These are phyloP conservation scores for Peltaster fructicola DNA, from an alignment of 2,329 filamentous ascomycete species.

Conservation along the genomic window DNA sequence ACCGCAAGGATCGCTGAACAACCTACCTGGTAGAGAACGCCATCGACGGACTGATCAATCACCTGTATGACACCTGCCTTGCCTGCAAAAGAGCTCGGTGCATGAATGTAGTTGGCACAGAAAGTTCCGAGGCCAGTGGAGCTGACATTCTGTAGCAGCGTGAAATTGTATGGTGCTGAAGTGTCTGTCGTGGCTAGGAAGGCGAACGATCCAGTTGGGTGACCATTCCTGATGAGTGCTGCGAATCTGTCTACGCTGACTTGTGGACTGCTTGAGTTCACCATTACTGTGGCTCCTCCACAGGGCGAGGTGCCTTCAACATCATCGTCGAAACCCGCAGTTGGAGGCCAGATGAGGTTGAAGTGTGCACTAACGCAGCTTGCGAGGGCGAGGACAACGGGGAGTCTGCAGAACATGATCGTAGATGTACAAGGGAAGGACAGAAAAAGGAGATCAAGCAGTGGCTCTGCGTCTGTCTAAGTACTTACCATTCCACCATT, in stretches of 20 bases:
- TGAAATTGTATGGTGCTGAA: slow-evolving; percentile 15
- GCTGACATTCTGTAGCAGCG: slow-evolving; percentile 12
- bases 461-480: too few species aligned
- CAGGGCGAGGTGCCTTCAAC: slow-evolving; percentile 12
- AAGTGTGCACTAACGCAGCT: slow-evolving; percentile 25
- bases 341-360: slow-evolving; percentile 22
- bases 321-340: slow-evolving; percentile 15
- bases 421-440: too few species aligned
- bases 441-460: too few species aligned
- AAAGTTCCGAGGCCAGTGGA: slow-evolving; percentile 13
- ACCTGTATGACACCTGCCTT: slow-evolving; percentile 15
- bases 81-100: slow-evolving; percentile 12
- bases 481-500: too few species aligned
- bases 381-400: slow-evolving; percentile 13
- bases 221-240: slow-evolving; percentile 11
- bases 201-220: slow-evolving; percentile 12
- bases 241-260: slow-evolving; percentile 16
- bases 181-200: slow-evolving; percentile 15
- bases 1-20: not conserved
- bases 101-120: slow-evolving; percentile 12
- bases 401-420: slow-evolving; percentile 10
- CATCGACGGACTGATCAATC: slow-evolving; percentile 13
- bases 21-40: slow-evolving; percentile 16
- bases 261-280: slow-evolving; percentile 10
- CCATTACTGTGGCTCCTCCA: slow-evolving; percentile 11